Percentiles rank a stretch among this genome's conserved stretches.
phyloP scores from a whole-genome alignment of 257 asterid genomes.

The Jaltomata sinuosa region DNA sequence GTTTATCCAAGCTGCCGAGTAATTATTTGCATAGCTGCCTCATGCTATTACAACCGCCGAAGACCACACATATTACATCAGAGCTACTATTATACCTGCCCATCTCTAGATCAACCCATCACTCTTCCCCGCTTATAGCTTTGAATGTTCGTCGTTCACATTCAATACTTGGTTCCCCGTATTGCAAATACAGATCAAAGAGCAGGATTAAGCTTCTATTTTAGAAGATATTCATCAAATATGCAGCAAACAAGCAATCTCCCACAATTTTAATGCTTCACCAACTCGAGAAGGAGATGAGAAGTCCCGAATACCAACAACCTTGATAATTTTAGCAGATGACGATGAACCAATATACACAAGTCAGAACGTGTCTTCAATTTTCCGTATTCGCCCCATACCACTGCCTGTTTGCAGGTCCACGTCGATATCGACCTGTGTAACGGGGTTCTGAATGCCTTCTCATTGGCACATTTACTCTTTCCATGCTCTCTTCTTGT shows the following conservation, averaged over 20 bases:
- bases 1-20: background rate
- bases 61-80: background rate
- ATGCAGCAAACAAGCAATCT: background rate
- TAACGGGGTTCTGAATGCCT: conserved; percentile 25
- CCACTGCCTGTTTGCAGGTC: conserved; percentile 27
- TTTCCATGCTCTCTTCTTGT: conserved; percentile 34
- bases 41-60: background rate
- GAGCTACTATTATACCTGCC: background rate
- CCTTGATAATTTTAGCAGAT: background rate
- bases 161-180: background rate
- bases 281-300: background rate
- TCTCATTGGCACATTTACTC: conserved; percentile 16
- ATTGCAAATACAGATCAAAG: background rate
- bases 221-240: background rate
- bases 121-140: background rate
- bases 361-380: conserved; percentile 8
- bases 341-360: background rate
- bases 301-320: background rate
- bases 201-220: background rate
- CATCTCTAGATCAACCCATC: background rate
- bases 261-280: background rate
- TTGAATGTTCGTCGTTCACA: background rate
- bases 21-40: background rate
- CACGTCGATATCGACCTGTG: conserved; percentile 32
- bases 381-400: conserved; percentile 10